Evolutionary conservation across 1,284 basidiomycete species (phyloP).

Genomic region (Cerioporus squamosus): DNA sequence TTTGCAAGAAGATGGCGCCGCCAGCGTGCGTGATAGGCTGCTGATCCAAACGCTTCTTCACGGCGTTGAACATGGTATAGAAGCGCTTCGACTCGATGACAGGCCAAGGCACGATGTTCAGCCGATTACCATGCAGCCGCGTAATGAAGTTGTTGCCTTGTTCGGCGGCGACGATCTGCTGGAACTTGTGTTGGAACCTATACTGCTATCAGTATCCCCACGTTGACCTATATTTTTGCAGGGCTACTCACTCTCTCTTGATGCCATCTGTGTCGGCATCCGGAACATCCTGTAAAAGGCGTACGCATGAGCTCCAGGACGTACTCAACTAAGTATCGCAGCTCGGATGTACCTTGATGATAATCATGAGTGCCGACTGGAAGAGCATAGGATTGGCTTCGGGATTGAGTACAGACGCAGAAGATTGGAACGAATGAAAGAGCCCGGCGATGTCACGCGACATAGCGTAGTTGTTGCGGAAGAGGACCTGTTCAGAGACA

Average conservation of each 20-base stretch:
- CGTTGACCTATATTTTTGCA: no score
- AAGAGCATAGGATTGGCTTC: conserved; percentile 60
- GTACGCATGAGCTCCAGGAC: neutral
- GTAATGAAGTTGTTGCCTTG: conserved; percentile 67
- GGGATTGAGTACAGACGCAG: conserved; percentile 61
- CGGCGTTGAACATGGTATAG: conserved; percentile 51
- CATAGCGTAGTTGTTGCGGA: conserved; percentile 67
- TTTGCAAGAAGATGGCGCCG: conserved; percentile 60
- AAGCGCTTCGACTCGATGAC: conserved; percentile 66
- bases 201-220: no score
- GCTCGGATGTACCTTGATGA: conserved; percentile 55
- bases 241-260: conserved; percentile 48
- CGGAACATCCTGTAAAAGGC: conserved; percentile 53
- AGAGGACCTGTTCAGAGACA: conserved; percentile 49
- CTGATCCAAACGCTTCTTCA: conserved; percentile 51
- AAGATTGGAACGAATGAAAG: conserved; percentile 69
- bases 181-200: conserved; percentile 59
- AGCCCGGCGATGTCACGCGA: conserved; percentile 61
- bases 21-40: conserved; percentile 52
- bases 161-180: conserved; percentile 59
- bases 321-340: neutral
- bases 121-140: conserved; percentile 53
- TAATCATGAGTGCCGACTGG: conserved; percentile 60
- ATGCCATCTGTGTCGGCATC: conserved; percentile 61
- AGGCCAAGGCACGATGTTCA: conserved; percentile 71